These are phyloP conservation scores for Pterulicium gracile DNA, from an alignment of 1,284 basidiomycete species.

Conservation along the genomic window DNA sequence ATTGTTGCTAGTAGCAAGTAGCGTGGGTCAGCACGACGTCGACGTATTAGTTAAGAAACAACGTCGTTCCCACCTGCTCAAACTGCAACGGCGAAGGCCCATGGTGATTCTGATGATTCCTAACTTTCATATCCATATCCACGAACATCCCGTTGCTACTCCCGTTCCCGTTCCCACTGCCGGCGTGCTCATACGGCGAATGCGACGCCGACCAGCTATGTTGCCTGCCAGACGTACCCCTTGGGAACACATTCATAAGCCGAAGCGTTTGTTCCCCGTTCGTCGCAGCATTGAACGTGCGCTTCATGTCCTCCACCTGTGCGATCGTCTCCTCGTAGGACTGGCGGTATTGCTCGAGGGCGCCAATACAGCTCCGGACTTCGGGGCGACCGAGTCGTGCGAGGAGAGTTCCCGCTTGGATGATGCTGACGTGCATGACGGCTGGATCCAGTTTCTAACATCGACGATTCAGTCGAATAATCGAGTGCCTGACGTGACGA, in stretches of 20 bases:
- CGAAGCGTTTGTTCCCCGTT: conserved; percentile 38
- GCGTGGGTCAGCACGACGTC: too few relatives aligned
- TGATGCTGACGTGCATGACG: conserved; percentile 77
- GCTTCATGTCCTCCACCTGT: conserved; percentile 58
- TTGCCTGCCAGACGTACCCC: too few relatives aligned
- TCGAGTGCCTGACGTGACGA: conserved; percentile 6
- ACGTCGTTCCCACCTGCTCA: too few relatives aligned
- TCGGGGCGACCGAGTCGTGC: conserved; percentile 75
- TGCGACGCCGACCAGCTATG: too few relatives aligned
- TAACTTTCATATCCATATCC: too few relatives aligned
- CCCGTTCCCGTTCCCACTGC: neutral
- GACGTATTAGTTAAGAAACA: too few relatives aligned
- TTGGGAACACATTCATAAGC: conserved; percentile 40
- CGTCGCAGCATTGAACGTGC: conserved; percentile 37
- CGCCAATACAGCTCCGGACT: conserved; percentile 72
- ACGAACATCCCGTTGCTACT: neutral
- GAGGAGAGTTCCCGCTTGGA: conserved; percentile 73
- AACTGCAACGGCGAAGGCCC: too few relatives aligned
- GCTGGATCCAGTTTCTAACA: conserved; percentile 65
- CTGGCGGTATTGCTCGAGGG: conserved; percentile 78
- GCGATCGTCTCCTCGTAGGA: conserved; percentile 81
- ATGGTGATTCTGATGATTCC: too few relatives aligned
- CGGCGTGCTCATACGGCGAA: neutral
- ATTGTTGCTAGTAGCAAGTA: too few relatives aligned
- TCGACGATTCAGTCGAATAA: conserved; percentile 9